Evolutionary conservation across 495 filamentous ascomycete species (phyloP), one percentile per base, ranked within the genome.

Genomic region (Apiosordaria backusii): DNA sequence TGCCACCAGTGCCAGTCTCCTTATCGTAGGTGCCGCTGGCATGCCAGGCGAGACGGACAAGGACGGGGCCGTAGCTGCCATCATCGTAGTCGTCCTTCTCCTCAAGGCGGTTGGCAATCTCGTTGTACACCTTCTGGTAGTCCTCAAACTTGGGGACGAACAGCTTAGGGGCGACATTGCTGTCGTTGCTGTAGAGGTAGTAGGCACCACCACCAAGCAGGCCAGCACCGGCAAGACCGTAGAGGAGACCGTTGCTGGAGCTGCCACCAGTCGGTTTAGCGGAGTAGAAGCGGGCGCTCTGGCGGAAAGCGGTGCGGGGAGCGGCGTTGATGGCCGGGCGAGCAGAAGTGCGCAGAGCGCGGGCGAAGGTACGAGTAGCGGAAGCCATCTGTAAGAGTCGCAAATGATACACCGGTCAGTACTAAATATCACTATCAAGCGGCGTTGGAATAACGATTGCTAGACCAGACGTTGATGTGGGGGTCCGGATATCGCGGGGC

Each of bases 21-120:
- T 88, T 89, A 75, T 97, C 95, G 74, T 92, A 99, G 62, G 92
- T 94, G 67, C 91, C 91, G 66, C 88, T 91, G 73, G 87, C 87
- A 80, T 96, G 92, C 92, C 92, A 96, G 60, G 90, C 91, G 71
- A 96, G 85, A 73, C 92, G 87, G 50, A 96, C 79, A 58, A 96
- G 81, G 62, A 96, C 93, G 29, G 95, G 95, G 64, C 92, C 95
- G 75, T 96, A 99, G 81, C 89, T 92, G 70, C 95, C 95, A 78
- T 99, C 94, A 76, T 97, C 95, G 74, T 97, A 97, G 66, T 97
- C 92, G 68, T 95, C 92, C 72, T 95, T 86, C 80, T 96, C 90
- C 77, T 93, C 88, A 57, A 99, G 81, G 35, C 81, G 80, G 71
- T 82, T 78, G 50, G 95, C 92, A 72, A 99, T 87, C 74, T 88